Percentiles rank a stretch among this genome's conserved stretches.
Conservation (phyloP, 1,139 yeast genomes). For the Kodamaea anthophila region DNA sequence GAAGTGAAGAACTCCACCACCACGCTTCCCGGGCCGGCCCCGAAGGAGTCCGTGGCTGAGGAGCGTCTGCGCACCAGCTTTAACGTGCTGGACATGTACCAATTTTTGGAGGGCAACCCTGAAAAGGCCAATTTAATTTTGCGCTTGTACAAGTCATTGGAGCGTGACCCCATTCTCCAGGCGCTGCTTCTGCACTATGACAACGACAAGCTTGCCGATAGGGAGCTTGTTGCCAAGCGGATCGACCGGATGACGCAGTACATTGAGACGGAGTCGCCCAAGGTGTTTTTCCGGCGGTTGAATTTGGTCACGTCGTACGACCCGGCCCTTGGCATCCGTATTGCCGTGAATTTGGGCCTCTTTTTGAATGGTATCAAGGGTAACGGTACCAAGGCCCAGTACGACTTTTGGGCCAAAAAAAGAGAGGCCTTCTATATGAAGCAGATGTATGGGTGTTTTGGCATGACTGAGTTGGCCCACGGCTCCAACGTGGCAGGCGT, state of each 20-base stretch:
- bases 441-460: conserved; percentile 82
- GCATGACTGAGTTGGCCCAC: conserved; percentile 92
- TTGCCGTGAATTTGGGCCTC: conserved; percentile 63
- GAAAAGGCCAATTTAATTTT: conserved; percentile 39
- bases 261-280: conserved; percentile 41
- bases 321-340: conserved; percentile 51
- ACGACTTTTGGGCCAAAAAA: conserved; percentile 66
- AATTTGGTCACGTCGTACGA: conserved; percentile 49
- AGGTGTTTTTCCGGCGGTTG: conserved; percentile 33
- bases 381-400: conserved; percentile 60
- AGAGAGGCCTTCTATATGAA: conserved; percentile 63
- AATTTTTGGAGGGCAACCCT: conserved; percentile 50
- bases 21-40: conserved; percentile 14
- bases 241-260: conserved; percentile 34
- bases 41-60: conserved; percentile 25
- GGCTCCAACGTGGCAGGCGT: conserved; percentile 91
- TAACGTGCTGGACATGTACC: conserved; percentile 28
- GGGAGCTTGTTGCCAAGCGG: conserved; percentile 48
- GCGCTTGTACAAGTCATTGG: conserved; percentile 40
- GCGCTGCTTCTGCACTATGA: conserved; percentile 49
- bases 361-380: conserved; percentile 67
- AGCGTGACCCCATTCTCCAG: conserved; percentile 49
- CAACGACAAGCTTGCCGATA: conserved; percentile 39
- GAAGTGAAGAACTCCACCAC: conserved; percentile 5
- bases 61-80: conserved; percentile 46